These are phyloP conservation scores for Saccharomycopsis babjevae DNA, from an alignment of 805 yeast genomes.

Conservation along the genomic window DNA sequence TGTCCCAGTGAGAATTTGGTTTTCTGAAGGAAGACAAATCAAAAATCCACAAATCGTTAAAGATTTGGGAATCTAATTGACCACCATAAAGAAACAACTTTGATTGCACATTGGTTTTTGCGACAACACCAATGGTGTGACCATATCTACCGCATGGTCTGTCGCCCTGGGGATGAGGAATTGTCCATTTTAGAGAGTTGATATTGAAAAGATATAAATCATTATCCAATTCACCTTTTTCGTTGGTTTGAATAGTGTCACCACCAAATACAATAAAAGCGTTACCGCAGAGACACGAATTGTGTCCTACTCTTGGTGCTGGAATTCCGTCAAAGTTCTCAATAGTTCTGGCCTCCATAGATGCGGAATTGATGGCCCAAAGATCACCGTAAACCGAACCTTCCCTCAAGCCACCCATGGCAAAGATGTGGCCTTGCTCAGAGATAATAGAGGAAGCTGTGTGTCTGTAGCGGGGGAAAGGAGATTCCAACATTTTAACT, in stretches of 20 bases:
- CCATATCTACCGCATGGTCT: slow-evolving; percentile 94
- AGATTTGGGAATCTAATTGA: slow-evolving; percentile 73
- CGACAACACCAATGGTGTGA: slow-evolving; percentile 73
- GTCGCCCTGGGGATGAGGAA: slow-evolving; percentile 60
- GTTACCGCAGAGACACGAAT: slow-evolving; percentile 83
- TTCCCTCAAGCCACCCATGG: slow-evolving; percentile 94
- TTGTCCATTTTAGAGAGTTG: slow-evolving; percentile 67
- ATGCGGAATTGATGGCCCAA: slow-evolving; percentile 47
- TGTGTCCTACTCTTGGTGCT: slow-evolving; percentile 95
- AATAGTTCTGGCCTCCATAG: slow-evolving; percentile 39
- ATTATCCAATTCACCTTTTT: slow-evolving; percentile 73
- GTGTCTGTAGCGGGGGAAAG: slow-evolving; percentile 93
- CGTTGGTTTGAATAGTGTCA: slow-evolving; percentile 76
- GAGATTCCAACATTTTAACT: slow-evolving; percentile 57
- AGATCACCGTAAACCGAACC: slow-evolving; percentile 91
- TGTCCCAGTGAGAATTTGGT: slow-evolving; percentile 78
- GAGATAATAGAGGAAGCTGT: slow-evolving; percentile 70
- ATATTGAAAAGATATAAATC: slow-evolving; percentile 80
- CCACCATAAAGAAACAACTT: slow-evolving; percentile 86
- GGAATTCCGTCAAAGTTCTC: slow-evolving; percentile 75
- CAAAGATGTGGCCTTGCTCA: slow-evolving; percentile 68
- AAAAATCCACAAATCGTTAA: slow-evolving; percentile 76
- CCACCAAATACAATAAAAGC: slow-evolving; percentile 96
- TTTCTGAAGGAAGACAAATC: slow-evolving; percentile 80
- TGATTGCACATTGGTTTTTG: slow-evolving; percentile 46